Evolutionary conservation across 2,329 filamentous ascomycete species (phyloP).

Genomic region (Epichloe typhina): DNA sequence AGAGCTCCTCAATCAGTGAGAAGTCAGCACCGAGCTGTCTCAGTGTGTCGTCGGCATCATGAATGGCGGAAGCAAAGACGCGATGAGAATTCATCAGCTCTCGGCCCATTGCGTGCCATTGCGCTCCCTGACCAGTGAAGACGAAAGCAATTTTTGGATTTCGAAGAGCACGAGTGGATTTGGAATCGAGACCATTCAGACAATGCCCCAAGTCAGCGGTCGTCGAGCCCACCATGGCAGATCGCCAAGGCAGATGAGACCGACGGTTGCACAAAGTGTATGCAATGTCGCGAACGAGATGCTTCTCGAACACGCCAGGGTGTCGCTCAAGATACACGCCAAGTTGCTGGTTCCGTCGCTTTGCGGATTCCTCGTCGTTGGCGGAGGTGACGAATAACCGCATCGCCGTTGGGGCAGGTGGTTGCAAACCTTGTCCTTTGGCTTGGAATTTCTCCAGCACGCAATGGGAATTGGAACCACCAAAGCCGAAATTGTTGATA

Average conservation of each 20-base stretch:
- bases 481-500: constrained; percentile 36
- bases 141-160: constrained; percentile 18
- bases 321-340: constrained; percentile 28
- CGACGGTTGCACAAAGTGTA: constrained; percentile 34
- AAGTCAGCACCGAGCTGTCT: constrained; percentile 21
- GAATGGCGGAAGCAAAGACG: constrained; percentile 21
- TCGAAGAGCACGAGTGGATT: constrained; percentile 7
- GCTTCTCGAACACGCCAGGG: constrained; percentile 28
- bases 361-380: constrained; percentile 23
- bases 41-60: constrained; percentile 20
- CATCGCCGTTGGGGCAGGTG: constrained; percentile 7
- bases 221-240: constrained; percentile 28
- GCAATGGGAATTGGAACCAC: constrained; percentile 31
- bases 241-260: constrained; percentile 29
- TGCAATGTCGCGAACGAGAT: constrained; percentile 31
- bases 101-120: constrained; percentile 25
- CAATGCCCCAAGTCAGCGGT: constrained; percentile 31
- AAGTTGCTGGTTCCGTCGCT: constrained; percentile 17
- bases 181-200: constrained; percentile 21
- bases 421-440: constrained; percentile 3
- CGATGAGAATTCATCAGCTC: constrained; percentile 23
- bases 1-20: constrained; percentile 24
- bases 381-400: constrained; percentile 30
- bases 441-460: constrained; percentile 19
- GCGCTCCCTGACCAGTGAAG: constrained; percentile 28